These are phyloP conservation scores for Plasmodium billcollinsi DNA, from an alignment of 169 alveolate species.

Conservation along the genomic window DNA sequence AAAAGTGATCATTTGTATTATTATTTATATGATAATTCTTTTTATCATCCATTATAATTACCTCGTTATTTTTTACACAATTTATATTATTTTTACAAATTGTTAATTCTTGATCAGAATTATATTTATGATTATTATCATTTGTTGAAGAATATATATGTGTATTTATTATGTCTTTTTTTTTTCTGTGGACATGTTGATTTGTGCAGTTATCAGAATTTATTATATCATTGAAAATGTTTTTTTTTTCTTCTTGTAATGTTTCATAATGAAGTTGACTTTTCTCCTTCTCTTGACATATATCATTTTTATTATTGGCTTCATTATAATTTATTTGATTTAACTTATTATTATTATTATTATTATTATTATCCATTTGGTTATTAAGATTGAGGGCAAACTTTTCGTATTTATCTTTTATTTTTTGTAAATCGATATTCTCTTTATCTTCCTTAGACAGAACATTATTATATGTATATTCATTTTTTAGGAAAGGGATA, in stretches of 20 bases:
- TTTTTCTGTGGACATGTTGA: not conserved
- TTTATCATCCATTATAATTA: not conserved
- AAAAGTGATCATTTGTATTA: not conserved
- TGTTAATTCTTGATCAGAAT: not conserved
- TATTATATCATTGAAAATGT: not conserved
- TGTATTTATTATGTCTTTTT: not conserved
- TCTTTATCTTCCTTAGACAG: conserved; percentile 3
- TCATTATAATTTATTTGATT: not conserved
- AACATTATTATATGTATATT: conserved; percentile 9
- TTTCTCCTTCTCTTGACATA: not conserved
- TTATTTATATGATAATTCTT: not conserved
- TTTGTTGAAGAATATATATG: too few relatives aligned
- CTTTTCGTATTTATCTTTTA: conserved; percentile 2
- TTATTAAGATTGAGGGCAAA: not conserved
- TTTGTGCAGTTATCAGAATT: not conserved
- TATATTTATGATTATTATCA: too few relatives aligned
- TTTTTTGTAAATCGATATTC: not conserved
- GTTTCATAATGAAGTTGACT: too few relatives aligned
- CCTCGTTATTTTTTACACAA: not conserved
- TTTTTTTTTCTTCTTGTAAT: not conserved
- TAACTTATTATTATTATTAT: not conserved
- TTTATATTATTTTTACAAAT: not conserved
- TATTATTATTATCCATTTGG: not conserved
- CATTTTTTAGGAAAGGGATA: conserved; percentile 49
- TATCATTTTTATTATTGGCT: not conserved